A percentile compares a stretch with the other conserved stretches of the same genome.
Evolutionary conservation across 176 grass and related monocot species (phyloP).

Genomic region (Eragrostis curvula): DNA sequence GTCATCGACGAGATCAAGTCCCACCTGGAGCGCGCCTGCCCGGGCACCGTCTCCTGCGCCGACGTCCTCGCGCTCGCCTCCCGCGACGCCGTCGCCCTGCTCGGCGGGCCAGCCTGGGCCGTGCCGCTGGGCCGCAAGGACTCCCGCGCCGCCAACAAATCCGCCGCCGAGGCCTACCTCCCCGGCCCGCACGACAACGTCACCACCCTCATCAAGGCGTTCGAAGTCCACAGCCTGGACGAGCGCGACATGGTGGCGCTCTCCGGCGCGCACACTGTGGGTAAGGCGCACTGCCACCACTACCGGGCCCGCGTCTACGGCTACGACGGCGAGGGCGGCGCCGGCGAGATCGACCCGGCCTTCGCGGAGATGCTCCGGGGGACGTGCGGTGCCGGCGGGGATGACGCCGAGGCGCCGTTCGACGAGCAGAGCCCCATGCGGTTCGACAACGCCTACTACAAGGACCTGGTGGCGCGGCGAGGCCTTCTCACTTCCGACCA

Average conservation of each 20-base stretch:
- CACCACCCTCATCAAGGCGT: constrained; percentile 32
- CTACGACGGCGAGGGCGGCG: background rate
- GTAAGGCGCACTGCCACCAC: constrained; percentile 1
- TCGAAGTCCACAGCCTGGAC: constrained; percentile 46
- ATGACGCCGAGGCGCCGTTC: constrained; percentile 28
- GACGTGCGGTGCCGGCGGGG: constrained; percentile 17
- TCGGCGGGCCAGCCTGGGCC: constrained; percentile 63
- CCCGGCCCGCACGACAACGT: constrained; percentile 37
- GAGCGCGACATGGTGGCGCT: constrained; percentile 57
- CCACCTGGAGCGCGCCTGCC: constrained; percentile 51
- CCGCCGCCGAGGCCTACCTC: constrained; percentile 38
- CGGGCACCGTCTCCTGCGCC: constrained; percentile 60
- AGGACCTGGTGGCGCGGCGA: constrained; percentile 42
- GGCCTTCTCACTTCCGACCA: constrained; percentile 73
- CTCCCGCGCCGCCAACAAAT: constrained; percentile 33
- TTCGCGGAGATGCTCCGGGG: background rate
- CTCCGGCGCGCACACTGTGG: constrained; percentile 59
- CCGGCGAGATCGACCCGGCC: constrained; percentile 11
- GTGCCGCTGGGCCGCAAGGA: constrained; percentile 79
- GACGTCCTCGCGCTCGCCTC: constrained; percentile 60
- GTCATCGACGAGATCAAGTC: constrained; percentile 71
- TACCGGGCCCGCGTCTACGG: constrained; percentile 30
- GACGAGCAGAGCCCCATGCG: constrained; percentile 3
- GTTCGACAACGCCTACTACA: constrained; percentile 71
- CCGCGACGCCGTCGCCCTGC: constrained; percentile 57